These are phyloP conservation scores for Arthromyces matolae DNA, from an alignment of 768 basidiomycete genomes.

Conservation along the genomic window DNA sequence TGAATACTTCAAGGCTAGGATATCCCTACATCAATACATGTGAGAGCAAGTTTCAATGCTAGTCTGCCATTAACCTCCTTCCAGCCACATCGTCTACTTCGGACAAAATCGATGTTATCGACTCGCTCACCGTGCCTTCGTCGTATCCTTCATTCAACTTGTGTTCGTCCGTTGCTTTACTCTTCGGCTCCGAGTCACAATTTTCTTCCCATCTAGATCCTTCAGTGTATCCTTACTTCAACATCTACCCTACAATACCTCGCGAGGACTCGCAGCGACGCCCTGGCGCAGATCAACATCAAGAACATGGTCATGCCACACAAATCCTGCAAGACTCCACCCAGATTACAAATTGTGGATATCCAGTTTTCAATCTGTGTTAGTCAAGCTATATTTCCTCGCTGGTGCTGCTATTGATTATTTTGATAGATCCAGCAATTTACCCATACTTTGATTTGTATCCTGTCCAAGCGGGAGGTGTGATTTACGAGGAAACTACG, in stretches of 20 bases:
- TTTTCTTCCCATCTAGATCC: constrained; percentile 10
- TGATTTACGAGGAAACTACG: background rate
- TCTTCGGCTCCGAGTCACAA: background rate
- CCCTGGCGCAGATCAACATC: background rate
- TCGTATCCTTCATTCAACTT: constrained; percentile 15
- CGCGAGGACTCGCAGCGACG: background rate
- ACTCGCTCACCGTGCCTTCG: background rate
- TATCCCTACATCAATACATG: constrained; percentile 8
- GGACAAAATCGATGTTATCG: background rate
- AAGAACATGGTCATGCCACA: background rate
- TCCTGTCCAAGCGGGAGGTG: constrained; percentile 19
- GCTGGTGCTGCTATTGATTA: background rate
- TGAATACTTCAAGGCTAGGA: background rate
- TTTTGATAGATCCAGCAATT: constrained; percentile 18
- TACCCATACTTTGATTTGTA: constrained; percentile 45
- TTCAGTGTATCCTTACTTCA: constrained; percentile 14
- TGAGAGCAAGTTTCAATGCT: background rate
- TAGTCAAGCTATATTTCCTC: background rate
- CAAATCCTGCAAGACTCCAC: background rate
- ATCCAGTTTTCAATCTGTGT: constrained; percentile 13
- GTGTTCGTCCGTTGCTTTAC: constrained; percentile 11
- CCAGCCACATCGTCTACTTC: background rate
- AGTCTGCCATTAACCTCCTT: background rate
- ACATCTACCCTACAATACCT: constrained; percentile 16
- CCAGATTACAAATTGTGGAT: background rate